Percentiles rank a stretch among this genome's conserved stretches.
These are phyloP conservation scores for Calonectria honghensis DNA, from an alignment of 2,329 filamentous ascomycete genomes.

Conservation along the genomic window DNA sequence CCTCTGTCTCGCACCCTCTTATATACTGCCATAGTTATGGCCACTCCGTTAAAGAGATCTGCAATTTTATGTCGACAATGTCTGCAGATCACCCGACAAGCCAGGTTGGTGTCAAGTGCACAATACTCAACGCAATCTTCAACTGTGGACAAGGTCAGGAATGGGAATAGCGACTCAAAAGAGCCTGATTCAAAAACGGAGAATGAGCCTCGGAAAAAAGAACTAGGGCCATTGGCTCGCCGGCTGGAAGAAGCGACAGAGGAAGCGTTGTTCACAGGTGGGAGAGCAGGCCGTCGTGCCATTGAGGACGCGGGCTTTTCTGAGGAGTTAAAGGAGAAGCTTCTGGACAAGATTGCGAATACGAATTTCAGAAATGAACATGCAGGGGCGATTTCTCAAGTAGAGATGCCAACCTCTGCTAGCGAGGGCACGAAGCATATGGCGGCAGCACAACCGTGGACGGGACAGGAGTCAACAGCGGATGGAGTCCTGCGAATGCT, in stretches of 20 bases:
- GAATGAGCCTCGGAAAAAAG: slow-evolving; percentile 34
- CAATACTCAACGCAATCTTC: slow-evolving; percentile 48
- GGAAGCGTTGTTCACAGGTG: slow-evolving; percentile 75
- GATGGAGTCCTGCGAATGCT: slow-evolving; percentile 91
- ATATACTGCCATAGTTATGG: slow-evolving; percentile 18
- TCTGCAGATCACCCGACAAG: slow-evolving; percentile 41
- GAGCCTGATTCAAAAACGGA: slow-evolving; percentile 31
- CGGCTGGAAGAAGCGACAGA: slow-evolving; percentile 78
- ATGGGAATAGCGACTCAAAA: slow-evolving; percentile 22
- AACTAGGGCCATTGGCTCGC: slow-evolving; percentile 70
- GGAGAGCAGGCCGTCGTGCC: slow-evolving; percentile 75
- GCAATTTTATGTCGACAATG: slow-evolving; percentile 49
- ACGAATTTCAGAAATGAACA: slow-evolving; percentile 73
- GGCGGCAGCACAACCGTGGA: slow-evolving; percentile 84
- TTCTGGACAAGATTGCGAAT: slow-evolving; percentile 74
- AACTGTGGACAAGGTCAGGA: slow-evolving; percentile 3
- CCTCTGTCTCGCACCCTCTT: background rate
- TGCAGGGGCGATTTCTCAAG: slow-evolving; percentile 68
- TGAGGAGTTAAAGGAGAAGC: slow-evolving; percentile 75
- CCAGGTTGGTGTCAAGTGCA: slow-evolving; percentile 24
- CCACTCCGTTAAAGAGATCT: slow-evolving; percentile 17
- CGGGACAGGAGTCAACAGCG: slow-evolving; percentile 82
- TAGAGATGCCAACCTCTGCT: slow-evolving; percentile 72
- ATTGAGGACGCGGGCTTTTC: slow-evolving; percentile 79
- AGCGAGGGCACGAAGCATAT: slow-evolving; percentile 81